Conservation (phyloP, 257 asterid genomes). For the Jacaranda mimosifolia region DNA sequence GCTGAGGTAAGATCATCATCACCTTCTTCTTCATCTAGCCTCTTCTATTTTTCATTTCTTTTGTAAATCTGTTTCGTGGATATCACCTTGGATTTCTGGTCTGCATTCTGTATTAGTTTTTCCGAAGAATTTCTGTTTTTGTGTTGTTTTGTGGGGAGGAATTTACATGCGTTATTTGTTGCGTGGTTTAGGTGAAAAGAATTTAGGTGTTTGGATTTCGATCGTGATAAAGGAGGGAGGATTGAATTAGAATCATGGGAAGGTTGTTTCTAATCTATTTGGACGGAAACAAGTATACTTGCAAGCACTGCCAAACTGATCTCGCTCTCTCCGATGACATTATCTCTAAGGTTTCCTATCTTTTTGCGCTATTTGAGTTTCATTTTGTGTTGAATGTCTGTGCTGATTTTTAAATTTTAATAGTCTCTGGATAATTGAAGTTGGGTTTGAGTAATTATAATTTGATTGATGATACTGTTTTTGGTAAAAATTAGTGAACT, state of each 20-base stretch:
- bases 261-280: slow-evolving; percentile 63
- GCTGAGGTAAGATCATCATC: slow-evolving; percentile 46
- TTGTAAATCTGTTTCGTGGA: slow-evolving; percentile 1
- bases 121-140: not conserved
- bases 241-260: slow-evolving; percentile 59
- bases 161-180: not conserved
- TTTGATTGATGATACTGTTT: not conserved
- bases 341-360: slow-evolving; percentile 66
- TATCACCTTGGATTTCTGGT: not conserved
- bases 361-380: not conserved
- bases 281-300: slow-evolving; percentile 68
- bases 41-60: not conserved
- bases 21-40: slow-evolving; percentile 14
- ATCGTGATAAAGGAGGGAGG: slow-evolving; percentile 16
- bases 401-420: slow-evolving; percentile 13
- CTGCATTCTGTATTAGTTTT: slow-evolving; percentile 27
- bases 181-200: slow-evolving; percentile 34
- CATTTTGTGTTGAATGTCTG: not conserved
- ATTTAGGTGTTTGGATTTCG: slow-evolving; percentile 28
- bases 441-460: not conserved
- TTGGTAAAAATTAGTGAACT: slow-evolving; percentile 18
- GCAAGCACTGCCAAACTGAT: slow-evolving; percentile 81
- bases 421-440: slow-evolving; percentile 8
- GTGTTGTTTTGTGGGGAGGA: not conserved
- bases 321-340: slow-evolving; percentile 65